Base-by-base conservation (phyloP, 148 eudicot genomes). In the Heliosperma pusillum region DNA sequence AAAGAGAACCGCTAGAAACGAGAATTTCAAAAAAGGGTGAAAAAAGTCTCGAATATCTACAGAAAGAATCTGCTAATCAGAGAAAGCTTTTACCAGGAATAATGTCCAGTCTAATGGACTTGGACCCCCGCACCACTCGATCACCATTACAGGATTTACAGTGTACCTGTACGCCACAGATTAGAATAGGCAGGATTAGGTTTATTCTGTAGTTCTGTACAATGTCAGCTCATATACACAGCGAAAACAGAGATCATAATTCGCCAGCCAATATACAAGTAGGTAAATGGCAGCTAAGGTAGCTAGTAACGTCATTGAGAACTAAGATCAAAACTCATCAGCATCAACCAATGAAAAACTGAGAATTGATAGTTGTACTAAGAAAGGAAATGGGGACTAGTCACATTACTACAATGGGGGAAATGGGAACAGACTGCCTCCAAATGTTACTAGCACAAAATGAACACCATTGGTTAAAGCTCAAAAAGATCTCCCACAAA, bases 101-200 rank as follows among this genome's bases (percentile, higher is more conserved):
- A 40, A 85, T 74, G 68, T 85, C 85, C 77, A 85, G 72, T 74
- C 40, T 82, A 9, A 82, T 77, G 65, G 87, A 73, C 79, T 82
- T 85, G 30, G 81, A 59, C 16, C 87, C 87, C 59, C 15, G 75
- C 61, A 79, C 81, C 83, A 85, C 83, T 66, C 80, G 69, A 11
- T 80, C 44, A 27, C 87, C 87, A 45, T 52, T 69, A 72, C 87
- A 85, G 11, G 87, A 68, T 29, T 76, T 77, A 76, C 87, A 85
- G 66, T 70, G 74, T 40, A 66, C 73, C 87, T 85, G 80, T 21
- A 75, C 25, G 69, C 55, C 63, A 66, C 30, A 76, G 17, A 70
- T 60, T 30, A 65, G 30, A 73, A 29, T 1, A 16, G 66, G 55
- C 13, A 58, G 52, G 45, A 70, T 62, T 8, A 67, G 55, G 10